Conservation (phyloP, 345 rosid genomes). For the Erodium maritimum region DNA sequence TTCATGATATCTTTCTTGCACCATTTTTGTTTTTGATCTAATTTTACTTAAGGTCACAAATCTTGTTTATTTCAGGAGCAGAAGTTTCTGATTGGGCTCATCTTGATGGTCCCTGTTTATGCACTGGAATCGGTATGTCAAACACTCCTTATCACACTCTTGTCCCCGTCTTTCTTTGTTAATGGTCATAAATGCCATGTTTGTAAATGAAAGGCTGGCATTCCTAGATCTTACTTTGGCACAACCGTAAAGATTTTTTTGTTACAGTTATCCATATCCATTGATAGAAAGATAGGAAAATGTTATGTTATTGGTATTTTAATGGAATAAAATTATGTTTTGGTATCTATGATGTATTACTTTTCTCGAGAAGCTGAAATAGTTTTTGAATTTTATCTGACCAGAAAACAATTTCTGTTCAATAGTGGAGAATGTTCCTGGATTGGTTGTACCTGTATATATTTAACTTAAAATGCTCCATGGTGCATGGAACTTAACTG, state of each 20-base stretch:
- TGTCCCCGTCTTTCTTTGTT: too few relatives aligned
- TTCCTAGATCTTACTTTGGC: conserved; percentile 1
- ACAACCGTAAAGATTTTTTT: too few relatives aligned
- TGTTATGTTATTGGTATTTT: too few relatives aligned
- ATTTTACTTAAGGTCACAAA: not conserved
- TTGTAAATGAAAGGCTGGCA: not conserved
- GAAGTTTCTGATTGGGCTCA: conserved; percentile 86
- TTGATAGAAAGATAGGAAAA: too few relatives aligned
- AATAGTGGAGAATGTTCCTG: too few relatives aligned
- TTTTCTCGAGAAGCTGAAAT: conserved; percentile 1
- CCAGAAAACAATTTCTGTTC: too few relatives aligned
- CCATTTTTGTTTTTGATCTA: not conserved
- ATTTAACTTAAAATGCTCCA: too few relatives aligned
- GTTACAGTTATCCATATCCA: too few relatives aligned
- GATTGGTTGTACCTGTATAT: too few relatives aligned
- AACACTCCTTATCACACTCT: not conserved
- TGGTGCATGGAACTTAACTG: too few relatives aligned
- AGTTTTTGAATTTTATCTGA: not conserved
- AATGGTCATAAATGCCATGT: not conserved
- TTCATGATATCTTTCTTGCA: not conserved
- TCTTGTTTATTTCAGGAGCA: conserved; percentile 64
- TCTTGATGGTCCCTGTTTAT: conserved; percentile 96
- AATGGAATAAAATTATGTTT: too few relatives aligned
- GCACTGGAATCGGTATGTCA: conserved; percentile 83
- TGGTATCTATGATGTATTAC: not conserved